These are phyloP conservation scores for Actinomortierella wolfii DNA, from an alignment of 371 early-diverging fungal genomes.

Conservation along the genomic window DNA sequence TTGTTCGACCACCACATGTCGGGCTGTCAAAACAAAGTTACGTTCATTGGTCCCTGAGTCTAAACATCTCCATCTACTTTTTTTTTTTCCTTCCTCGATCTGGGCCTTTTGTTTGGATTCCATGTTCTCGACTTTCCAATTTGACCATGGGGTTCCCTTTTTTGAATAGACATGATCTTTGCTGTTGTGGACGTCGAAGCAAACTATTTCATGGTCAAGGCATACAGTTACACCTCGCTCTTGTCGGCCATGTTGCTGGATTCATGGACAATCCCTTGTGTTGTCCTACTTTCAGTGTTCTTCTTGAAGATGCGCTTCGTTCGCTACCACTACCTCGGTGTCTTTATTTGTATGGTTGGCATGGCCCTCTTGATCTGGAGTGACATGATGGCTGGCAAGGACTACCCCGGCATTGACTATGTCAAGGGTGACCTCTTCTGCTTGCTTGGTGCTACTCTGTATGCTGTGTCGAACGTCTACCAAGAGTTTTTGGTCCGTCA, in stretches of 20 bases:
- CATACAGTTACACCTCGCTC: conserved; percentile 72
- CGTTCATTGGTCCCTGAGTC: background rate
- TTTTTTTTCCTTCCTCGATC: too few relatives aligned
- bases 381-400: conserved; percentile 53
- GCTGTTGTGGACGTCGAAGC: conserved; percentile 78
- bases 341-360: conserved; percentile 66
- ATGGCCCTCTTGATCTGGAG: conserved; percentile 67
- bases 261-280: conserved; percentile 76
- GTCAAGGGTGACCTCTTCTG: conserved; percentile 74
- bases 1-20: too few relatives aligned
- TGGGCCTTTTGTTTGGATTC: too few relatives aligned
- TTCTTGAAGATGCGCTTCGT: conserved; percentile 66
- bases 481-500: conserved; percentile 74
- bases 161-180: conserved; percentile 53
- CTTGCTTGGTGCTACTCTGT: conserved; percentile 71
- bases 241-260: conserved; percentile 77
- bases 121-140: background rate
- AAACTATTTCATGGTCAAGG: conserved; percentile 80
- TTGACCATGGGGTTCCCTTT: background rate
- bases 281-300: conserved; percentile 64
- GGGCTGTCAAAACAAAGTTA: background rate
- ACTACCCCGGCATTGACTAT: conserved; percentile 53
- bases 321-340: conserved; percentile 68
- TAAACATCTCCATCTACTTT: background rate
- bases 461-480: conserved; percentile 70